These are phyloP conservation scores for Aplosporella prunicola DNA, from an alignment of 2,329 filamentous ascomycete genomes.

Conservation along the genomic window DNA sequence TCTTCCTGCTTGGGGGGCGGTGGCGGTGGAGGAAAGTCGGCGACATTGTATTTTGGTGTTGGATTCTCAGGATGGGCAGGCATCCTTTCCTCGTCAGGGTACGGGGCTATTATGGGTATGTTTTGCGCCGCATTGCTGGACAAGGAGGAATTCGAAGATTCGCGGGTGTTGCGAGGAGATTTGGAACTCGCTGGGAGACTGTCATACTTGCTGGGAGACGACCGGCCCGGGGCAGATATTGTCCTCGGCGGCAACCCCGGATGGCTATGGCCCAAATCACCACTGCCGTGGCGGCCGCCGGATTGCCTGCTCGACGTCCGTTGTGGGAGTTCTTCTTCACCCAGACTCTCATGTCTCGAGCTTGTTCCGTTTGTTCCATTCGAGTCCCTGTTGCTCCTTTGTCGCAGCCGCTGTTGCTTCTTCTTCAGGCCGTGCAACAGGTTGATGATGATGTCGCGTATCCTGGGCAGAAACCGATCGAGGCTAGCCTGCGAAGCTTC, in stretches of 20 bases:
- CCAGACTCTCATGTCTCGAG: slow-evolving; percentile 29
- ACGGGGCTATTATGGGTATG: slow-evolving; percentile 64
- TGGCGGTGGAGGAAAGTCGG: slow-evolving; percentile 58
- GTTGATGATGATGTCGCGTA: slow-evolving; percentile 98
- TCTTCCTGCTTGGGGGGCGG: slow-evolving; percentile 77
- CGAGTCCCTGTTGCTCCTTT: slow-evolving; percentile 44
- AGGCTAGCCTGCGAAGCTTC: slow-evolving; percentile 90
- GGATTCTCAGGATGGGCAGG: slow-evolving; percentile 25
- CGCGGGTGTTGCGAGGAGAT: too few species aligned
- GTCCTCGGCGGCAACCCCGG: slow-evolving; percentile 38
- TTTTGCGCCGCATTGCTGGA: slow-evolving; percentile 71
- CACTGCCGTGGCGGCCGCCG: slow-evolving; percentile 31
- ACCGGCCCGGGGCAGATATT: slow-evolving; percentile 35
- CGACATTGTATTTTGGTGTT: slow-evolving; percentile 35
- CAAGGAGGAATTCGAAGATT: slow-evolving; percentile 48
- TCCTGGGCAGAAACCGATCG: slow-evolving; percentile 85
- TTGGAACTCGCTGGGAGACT: slow-evolving; percentile 27
- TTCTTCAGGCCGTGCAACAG: slow-evolving; percentile 90
- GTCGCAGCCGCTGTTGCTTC: slow-evolving; percentile 81
- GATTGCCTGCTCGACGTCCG: slow-evolving; percentile 24
- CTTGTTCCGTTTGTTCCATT: slow-evolving; percentile 27
- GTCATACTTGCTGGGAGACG: slow-evolving; percentile 36
- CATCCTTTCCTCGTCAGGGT: slow-evolving; percentile 52
- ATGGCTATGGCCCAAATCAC: slow-evolving; percentile 26
- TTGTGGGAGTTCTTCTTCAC: slow-evolving; percentile 18